Conservation (phyloP, 805 yeast species). For the Candida vaughaniae region DNA sequence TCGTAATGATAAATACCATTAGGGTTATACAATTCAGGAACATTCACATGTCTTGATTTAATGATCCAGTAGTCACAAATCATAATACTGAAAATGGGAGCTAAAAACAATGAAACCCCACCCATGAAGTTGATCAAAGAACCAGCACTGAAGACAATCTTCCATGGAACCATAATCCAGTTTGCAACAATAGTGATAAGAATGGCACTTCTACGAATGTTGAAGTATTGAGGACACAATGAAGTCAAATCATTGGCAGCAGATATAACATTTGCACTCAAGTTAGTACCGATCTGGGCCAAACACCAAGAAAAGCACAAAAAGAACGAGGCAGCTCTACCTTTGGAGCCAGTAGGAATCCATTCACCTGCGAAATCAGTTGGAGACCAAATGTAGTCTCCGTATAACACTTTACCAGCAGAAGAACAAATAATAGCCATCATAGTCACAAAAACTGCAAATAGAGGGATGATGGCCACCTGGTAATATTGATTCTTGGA, state of each 20-base stretch:
- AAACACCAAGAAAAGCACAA: constrained; percentile 15
- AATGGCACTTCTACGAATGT: constrained; percentile 13
- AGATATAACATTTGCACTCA: constrained; percentile 14
- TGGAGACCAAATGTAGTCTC: constrained; percentile 46
- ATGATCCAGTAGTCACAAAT: constrained; percentile 14
- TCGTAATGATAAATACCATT: constrained; percentile 30
- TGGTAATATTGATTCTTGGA: constrained; percentile 28
- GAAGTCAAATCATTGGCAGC: constrained; percentile 16
- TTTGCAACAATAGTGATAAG: constrained; percentile 9
- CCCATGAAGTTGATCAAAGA: constrained; percentile 15
- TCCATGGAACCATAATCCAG: constrained; percentile 18
- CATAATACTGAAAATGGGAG: constrained; percentile 12
- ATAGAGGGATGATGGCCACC: constrained; percentile 9
- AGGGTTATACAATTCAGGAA: constrained; percentile 30
- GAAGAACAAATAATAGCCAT: constrained; percentile 32
- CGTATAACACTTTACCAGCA: constrained; percentile 37
- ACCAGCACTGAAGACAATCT: constrained; percentile 13
- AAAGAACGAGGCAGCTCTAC: constrained; percentile 18
- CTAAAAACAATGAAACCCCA: constrained; percentile 16
- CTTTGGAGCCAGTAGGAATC: constrained; percentile 18
- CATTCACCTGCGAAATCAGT: constrained; percentile 36
- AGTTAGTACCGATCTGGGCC: constrained; percentile 15
- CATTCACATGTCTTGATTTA: constrained; percentile 17
- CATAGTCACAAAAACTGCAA: constrained; percentile 13
- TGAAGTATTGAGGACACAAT: constrained; percentile 12